Conservation (phyloP, 441 rosid species). For the Aleurites moluccanus region DNA sequence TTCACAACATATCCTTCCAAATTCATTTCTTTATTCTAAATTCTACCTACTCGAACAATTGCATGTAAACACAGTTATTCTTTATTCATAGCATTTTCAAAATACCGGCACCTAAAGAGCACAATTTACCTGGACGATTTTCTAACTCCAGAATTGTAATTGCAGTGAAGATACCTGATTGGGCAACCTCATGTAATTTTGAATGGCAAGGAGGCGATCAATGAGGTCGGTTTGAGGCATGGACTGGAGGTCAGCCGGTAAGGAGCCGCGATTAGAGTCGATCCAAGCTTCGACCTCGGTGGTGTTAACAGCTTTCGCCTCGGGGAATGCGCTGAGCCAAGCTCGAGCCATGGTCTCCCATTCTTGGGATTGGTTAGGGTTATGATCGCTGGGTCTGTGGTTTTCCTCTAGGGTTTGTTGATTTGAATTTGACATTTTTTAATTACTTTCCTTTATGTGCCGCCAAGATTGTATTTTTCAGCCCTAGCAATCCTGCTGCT, state of each 20-base stretch:
- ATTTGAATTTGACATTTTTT: slow-evolving; percentile 37
- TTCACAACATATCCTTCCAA: too few relatives aligned
- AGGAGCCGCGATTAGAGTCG: slow-evolving; percentile 55
- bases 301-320: slow-evolving; percentile 60
- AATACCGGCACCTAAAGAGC: too few relatives aligned
- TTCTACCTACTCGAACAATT: too few relatives aligned
- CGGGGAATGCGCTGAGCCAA: slow-evolving; percentile 78
- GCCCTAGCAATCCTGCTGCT: neutral
- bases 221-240: slow-evolving; percentile 81
- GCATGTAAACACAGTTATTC: too few relatives aligned
- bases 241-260: slow-evolving; percentile 76
- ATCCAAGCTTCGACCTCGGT: slow-evolving; percentile 76
- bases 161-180: slow-evolving; percentile 32
- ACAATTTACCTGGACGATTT: neutral
- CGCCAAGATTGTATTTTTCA: neutral
- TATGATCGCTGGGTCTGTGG: slow-evolving; percentile 24
- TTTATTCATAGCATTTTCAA: too few relatives aligned
- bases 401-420: slow-evolving; percentile 46
- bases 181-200: slow-evolving; percentile 64
- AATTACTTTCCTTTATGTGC: neutral
- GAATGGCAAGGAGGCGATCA: slow-evolving; percentile 76
- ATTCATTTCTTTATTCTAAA: too few relatives aligned
- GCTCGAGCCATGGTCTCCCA: slow-evolving; percentile 88
- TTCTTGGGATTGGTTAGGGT: slow-evolving; percentile 56
- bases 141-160: neutral